Conservation (phyloP, 257 asterid genomes). For the Salvia rosmarinus region DNA sequence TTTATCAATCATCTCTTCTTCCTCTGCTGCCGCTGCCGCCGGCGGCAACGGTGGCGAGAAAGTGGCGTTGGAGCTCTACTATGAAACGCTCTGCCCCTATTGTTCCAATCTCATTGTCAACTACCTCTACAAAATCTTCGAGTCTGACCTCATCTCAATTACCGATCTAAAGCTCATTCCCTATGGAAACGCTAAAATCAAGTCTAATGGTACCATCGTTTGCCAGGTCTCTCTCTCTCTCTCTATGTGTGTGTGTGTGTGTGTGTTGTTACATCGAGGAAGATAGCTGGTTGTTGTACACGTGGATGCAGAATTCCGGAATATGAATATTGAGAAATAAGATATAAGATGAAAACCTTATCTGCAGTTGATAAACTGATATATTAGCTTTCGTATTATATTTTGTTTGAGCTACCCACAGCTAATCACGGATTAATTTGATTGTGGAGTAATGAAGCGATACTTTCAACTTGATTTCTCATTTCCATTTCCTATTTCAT, state of each 20-base stretch:
- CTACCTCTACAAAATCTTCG: conserved; percentile 44
- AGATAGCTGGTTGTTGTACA: conserved; percentile 1
- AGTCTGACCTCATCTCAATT: conserved; percentile 48
- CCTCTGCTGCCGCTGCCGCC: conserved; percentile 26
- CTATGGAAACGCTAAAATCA: conserved; percentile 61
- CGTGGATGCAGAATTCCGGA: background rate
- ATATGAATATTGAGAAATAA: background rate
- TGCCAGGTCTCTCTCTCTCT: conserved; percentile 46
- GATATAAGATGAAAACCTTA: background rate
- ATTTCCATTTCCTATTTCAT: no score
- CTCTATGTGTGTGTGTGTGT: background rate
- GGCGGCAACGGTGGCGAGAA: conserved; percentile 38
- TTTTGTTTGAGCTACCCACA: background rate
- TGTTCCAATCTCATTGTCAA: conserved; percentile 63
- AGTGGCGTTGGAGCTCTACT: conserved; percentile 50
- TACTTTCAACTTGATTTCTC: no score
- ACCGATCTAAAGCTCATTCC: conserved; percentile 58
- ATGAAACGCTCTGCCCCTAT: conserved; percentile 60
- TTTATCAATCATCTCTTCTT: conserved; percentile 36
- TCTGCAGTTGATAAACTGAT: background rate
- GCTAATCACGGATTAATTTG: background rate
- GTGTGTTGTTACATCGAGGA: background rate
- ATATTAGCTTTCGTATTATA: background rate
- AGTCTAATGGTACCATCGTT: conserved; percentile 40
- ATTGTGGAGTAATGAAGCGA: no score